These are phyloP conservation scores for Daedaleopsis nitida DNA, from an alignment of 768 basidiomycete species.

Conservation along the genomic window DNA sequence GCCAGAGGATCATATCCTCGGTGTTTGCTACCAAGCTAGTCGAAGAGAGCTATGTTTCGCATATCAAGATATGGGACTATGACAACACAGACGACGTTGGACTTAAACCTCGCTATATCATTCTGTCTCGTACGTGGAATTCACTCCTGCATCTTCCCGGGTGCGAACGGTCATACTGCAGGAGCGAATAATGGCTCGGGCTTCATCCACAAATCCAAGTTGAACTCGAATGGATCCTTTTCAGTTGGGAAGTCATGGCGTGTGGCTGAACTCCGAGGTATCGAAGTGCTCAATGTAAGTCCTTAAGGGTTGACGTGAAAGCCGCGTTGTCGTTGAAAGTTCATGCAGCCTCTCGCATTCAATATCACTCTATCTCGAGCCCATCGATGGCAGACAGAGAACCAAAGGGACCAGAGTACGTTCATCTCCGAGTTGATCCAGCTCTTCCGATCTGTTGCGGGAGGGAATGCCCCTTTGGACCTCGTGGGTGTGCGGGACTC, in stretches of 20 bases:
- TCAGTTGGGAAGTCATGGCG: conserved; percentile 98
- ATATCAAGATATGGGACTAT: conserved; percentile 95
- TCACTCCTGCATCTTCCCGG: background rate
- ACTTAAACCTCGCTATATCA: conserved; percentile 86
- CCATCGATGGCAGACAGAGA: conserved; percentile 90
- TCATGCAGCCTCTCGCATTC: conserved; percentile 60
- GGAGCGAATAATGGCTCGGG: conserved; percentile 64
- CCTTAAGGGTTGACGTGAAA: conserved; percentile 16
- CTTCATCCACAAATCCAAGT: conserved; percentile 94
- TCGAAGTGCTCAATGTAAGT: conserved; percentile 79
- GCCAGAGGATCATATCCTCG: conserved; percentile 76
- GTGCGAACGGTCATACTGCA: conserved; percentile 29
- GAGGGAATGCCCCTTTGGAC: conserved; percentile 48
- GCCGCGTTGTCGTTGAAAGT: background rate
- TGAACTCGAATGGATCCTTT: conserved; percentile 92
- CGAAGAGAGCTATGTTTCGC: conserved; percentile 83
- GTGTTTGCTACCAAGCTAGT: conserved; percentile 76
- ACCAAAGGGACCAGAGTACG: conserved; percentile 62
- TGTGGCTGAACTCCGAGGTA: conserved; percentile 73
- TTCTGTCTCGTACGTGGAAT: conserved; percentile 80
- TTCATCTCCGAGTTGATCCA: conserved; percentile 73
- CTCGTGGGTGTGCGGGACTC: conserved; percentile 58
- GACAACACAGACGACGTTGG: conserved; percentile 64
- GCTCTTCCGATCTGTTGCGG: conserved; percentile 47
- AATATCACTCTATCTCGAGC: conserved; percentile 87